Percentiles rank a stretch among this genome's conserved stretches.
Conservation (phyloP, 2,329 filamentous ascomycete species). For the Venturia nashicola region DNA sequence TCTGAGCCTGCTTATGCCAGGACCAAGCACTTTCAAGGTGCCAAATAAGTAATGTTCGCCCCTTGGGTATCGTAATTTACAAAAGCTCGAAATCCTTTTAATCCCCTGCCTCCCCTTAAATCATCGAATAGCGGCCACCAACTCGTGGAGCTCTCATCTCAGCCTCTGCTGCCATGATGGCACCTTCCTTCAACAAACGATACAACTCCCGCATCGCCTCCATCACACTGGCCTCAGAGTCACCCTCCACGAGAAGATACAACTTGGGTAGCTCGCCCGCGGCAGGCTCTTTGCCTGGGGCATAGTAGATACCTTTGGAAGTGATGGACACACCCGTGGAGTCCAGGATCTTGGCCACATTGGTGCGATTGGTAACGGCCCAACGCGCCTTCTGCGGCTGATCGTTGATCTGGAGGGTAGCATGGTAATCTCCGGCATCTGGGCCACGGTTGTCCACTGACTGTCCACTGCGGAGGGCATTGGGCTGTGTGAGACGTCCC, state of each 20-base stretch:
- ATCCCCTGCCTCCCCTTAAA: neutral
- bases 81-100: neutral
- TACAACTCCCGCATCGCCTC: slow-evolving; percentile 86
- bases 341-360: slow-evolving; percentile 95
- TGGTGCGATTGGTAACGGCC: slow-evolving; percentile 97
- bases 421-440: slow-evolving; percentile 91
- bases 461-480: slow-evolving; percentile 56
- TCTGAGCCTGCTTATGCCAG: no score
- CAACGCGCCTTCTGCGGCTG: slow-evolving; percentile 97
- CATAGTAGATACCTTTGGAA: slow-evolving; percentile 88
- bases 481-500: slow-evolving; percentile 75
- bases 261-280: slow-evolving; percentile 75
- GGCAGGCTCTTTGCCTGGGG: slow-evolving; percentile 66
- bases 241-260: slow-evolving; percentile 94
- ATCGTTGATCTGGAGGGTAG: slow-evolving; percentile 97
- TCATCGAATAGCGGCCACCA: neutral
- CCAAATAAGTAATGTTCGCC: neutral
- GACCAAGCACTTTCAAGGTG: neutral
- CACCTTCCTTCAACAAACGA: slow-evolving; percentile 77
- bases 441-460: slow-evolving; percentile 80
- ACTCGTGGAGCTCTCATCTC: slow-evolving; percentile 56
- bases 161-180: slow-evolving; percentile 78
- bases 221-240: slow-evolving; percentile 85
- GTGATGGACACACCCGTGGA: slow-evolving; percentile 92
- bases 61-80: no score